phyloP scores from a whole-genome alignment of 768 basidiomycete species.

The Amanita muscaria region DNA sequence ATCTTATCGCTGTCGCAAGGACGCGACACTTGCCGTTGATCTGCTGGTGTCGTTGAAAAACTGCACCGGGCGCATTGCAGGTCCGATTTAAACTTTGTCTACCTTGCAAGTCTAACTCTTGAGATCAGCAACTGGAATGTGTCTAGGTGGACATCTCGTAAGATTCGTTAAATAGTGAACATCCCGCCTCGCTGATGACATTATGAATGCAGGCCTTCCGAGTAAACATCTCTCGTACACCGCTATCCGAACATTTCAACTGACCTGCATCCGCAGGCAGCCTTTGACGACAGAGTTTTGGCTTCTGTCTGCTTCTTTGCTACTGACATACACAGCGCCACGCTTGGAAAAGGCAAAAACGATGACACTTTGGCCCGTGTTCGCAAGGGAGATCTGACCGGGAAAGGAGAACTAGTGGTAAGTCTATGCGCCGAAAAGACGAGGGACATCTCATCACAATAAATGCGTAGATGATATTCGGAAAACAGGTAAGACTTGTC shows the following conservation, averaged over 20 bases:
- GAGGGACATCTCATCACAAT: too few species aligned
- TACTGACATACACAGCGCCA: conserved; percentile 85
- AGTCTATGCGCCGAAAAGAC: too few species aligned
- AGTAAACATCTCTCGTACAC: not conserved
- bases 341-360: conserved; percentile 75
- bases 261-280: conserved; percentile 43
- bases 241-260: not conserved
- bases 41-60: conserved; percentile 62
- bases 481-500: conserved; percentile 60
- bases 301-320: conserved; percentile 91
- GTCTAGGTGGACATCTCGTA: conserved; percentile 70
- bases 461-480: conserved; percentile 97
- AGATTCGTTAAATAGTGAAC: not conserved
- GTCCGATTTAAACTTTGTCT: conserved; percentile 25
- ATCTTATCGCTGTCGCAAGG: conserved; percentile 32
- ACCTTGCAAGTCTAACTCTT: not conserved
- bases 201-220: conserved; percentile 4
- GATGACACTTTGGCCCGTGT: conserved; percentile 78
- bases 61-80: conserved; percentile 88
- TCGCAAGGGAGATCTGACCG: conserved; percentile 61
- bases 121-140: conserved; percentile 78
- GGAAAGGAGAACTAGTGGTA: conserved; percentile 80
- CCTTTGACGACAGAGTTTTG: conserved; percentile 78
- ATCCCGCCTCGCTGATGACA: not conserved
- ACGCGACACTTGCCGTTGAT: conserved; percentile 71